A percentile compares a stretch with the other conserved stretches of the same genome.
These are phyloP conservation scores for Aspergillus affinis DNA, from an alignment of 495 filamentous ascomycete species.

Conservation along the genomic window DNA sequence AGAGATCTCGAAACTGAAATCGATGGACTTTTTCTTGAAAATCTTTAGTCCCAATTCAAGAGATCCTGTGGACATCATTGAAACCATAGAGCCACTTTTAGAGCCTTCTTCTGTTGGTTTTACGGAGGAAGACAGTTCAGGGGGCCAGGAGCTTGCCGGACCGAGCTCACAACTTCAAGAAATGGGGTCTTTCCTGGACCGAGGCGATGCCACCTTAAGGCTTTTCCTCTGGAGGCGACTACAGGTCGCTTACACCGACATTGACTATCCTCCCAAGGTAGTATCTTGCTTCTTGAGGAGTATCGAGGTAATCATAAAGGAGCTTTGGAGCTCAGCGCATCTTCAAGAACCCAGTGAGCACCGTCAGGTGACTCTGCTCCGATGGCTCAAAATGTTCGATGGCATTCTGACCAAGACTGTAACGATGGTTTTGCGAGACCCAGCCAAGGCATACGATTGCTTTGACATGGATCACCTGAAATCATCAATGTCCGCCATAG, in stretches of 20 bases:
- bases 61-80: slow-evolving; percentile 79
- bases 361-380: slow-evolving; percentile 65
- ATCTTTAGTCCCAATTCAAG: slow-evolving; percentile 68
- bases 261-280: slow-evolving; percentile 80
- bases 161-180: slow-evolving; percentile 54
- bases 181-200: slow-evolving; percentile 79
- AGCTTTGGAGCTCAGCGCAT: slow-evolving; percentile 66
- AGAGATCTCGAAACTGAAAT: slow-evolving; percentile 87
- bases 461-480: slow-evolving; percentile 74
- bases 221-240: slow-evolving; percentile 86
- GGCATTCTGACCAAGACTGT: slow-evolving; percentile 68
- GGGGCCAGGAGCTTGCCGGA: slow-evolving; percentile 16
- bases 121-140: slow-evolving; percentile 17
- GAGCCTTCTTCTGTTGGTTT: slow-evolving; percentile 63
- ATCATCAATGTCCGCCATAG: slow-evolving; percentile 66
- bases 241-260: slow-evolving; percentile 78
- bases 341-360: slow-evolving; percentile 56
- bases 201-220: slow-evolving; percentile 74
- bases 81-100: slow-evolving; percentile 88
- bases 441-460: slow-evolving; percentile 73
- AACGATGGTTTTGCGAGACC: slow-evolving; percentile 60
- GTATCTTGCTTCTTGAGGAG: slow-evolving; percentile 81
- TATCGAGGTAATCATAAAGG: slow-evolving; percentile 74
- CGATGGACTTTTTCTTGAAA: slow-evolving; percentile 91
- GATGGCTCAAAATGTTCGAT: slow-evolving; percentile 75